Evolutionary conservation across 2,329 filamentous ascomycete genomes (phyloP).

Genomic region (Verticillium alfalfae): DNA sequence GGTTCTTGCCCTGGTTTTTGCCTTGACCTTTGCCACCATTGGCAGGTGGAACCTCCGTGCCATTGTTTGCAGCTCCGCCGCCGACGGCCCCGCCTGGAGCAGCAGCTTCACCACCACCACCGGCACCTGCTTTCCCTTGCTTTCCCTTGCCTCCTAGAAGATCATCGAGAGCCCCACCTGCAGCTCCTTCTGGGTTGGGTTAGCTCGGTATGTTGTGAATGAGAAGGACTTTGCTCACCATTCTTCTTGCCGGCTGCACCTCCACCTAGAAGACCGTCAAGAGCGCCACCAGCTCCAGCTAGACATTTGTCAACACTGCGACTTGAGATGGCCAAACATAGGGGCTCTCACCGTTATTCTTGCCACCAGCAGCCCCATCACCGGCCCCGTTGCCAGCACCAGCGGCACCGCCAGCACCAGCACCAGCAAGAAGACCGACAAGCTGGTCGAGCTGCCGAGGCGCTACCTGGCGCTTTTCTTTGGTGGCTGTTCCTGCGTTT

Average conservation of each 20-base stretch:
- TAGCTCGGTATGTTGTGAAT: neutral
- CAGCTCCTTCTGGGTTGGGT: neutral
- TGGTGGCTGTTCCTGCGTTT: neutral
- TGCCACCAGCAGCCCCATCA: no score
- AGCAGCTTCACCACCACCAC: neutral
- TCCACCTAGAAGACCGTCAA: neutral
- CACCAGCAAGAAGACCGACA: neutral
- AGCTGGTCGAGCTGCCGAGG: neutral
- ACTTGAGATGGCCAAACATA: no score
- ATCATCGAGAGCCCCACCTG: neutral
- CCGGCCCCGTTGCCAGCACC: no score
- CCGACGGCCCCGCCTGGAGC: neutral
- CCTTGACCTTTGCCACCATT: neutral
- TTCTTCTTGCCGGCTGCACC: neutral
- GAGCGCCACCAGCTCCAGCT: no score
- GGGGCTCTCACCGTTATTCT: no score
- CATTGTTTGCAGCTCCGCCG: neutral
- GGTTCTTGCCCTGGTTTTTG: neutral
- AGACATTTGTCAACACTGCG: no score
- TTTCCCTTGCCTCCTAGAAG: neutral
- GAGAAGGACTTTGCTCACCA: neutral
- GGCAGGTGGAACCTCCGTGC: neutral
- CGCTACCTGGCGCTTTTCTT: neutral
- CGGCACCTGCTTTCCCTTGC: neutral
- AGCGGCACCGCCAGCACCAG: no score